Conservation (phyloP, 2,329 filamentous ascomycete genomes). For the Geosmithia putterillii region DNA sequence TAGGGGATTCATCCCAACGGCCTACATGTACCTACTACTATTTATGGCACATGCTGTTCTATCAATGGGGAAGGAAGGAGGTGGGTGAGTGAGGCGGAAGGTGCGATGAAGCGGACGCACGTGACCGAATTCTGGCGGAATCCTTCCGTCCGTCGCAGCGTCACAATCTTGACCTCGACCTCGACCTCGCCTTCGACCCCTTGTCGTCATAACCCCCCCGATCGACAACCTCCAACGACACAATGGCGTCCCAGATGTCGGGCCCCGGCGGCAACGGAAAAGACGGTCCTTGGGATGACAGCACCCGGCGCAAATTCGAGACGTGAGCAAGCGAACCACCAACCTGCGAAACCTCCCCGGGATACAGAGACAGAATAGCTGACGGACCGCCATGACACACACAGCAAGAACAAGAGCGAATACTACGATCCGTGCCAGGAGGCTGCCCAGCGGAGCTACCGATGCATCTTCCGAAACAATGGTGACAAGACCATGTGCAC, state of each 20-base stretch:
- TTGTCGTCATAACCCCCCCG: not conserved
- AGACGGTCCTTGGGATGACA: constrained; percentile 39
- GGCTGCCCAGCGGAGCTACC: constrained; percentile 72
- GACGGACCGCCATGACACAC: not conserved
- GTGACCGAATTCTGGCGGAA: too few relatives aligned
- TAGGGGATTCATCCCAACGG: too few relatives aligned
- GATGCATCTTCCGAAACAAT: constrained; percentile 77
- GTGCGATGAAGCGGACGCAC: too few relatives aligned
- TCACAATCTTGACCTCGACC: not conserved
- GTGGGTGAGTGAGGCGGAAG: too few relatives aligned
- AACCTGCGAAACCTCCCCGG: too few relatives aligned
- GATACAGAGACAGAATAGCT: not conserved
- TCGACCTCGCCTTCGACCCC: not conserved
- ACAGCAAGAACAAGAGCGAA: constrained; percentile 76
- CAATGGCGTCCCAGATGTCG: too few relatives aligned
- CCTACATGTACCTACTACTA: too few relatives aligned
- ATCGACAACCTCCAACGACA: not conserved
- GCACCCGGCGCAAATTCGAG: constrained; percentile 52
- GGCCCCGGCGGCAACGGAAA: too few relatives aligned
- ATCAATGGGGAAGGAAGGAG: too few relatives aligned
- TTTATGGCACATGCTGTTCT: too few relatives aligned
- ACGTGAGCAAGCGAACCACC: constrained; percentile 31
- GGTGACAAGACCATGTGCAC: constrained; percentile 82
- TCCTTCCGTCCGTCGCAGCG: not conserved
- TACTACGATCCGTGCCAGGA: constrained; percentile 96